Conservation (phyloP, 2,329 filamentous ascomycete genomes). For the Coniella vitis region DNA sequence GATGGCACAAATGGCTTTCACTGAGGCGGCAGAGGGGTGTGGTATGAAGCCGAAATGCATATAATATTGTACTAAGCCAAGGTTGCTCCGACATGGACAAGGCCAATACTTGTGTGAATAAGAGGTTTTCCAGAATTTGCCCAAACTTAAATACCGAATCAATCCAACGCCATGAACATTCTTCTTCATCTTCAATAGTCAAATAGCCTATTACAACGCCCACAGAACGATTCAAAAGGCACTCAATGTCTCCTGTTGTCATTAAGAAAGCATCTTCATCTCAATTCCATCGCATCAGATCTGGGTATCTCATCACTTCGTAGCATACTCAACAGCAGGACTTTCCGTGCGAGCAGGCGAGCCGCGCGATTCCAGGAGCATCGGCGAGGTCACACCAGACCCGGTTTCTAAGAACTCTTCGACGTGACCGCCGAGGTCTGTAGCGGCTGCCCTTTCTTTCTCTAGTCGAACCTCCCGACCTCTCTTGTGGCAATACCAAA, state of each 20-base stretch:
- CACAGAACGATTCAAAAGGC: too few relatives aligned
- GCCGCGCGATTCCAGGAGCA: conserved; percentile 7
- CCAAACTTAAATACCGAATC: too few relatives aligned
- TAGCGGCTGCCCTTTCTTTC: conserved; percentile 33
- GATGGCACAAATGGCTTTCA: conserved; percentile 32
- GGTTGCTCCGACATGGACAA: background rate
- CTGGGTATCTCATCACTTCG: background rate
- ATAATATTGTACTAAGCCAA: background rate
- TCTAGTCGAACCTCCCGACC: conserved; percentile 78
- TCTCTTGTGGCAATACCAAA: conserved; percentile 98
- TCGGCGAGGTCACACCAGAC: conserved; percentile 1
- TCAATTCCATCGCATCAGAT: background rate
- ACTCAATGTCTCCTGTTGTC: too few relatives aligned
- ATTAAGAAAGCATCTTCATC: too few relatives aligned
- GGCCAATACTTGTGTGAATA: too few relatives aligned
- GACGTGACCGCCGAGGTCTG: conserved; percentile 26
- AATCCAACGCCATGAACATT: too few relatives aligned
- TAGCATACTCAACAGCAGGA: background rate
- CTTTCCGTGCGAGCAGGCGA: conserved; percentile 9
- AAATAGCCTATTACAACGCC: too few relatives aligned
- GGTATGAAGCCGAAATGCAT: background rate
- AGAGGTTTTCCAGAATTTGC: too few relatives aligned
- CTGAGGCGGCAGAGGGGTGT: conserved; percentile 19
- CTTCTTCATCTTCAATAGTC: too few relatives aligned
- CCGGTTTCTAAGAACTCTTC: conserved; percentile 40